These are phyloP conservation scores for Logfia minima DNA, from an alignment of 129 eudicot genomes.

Conservation along the genomic window DNA sequence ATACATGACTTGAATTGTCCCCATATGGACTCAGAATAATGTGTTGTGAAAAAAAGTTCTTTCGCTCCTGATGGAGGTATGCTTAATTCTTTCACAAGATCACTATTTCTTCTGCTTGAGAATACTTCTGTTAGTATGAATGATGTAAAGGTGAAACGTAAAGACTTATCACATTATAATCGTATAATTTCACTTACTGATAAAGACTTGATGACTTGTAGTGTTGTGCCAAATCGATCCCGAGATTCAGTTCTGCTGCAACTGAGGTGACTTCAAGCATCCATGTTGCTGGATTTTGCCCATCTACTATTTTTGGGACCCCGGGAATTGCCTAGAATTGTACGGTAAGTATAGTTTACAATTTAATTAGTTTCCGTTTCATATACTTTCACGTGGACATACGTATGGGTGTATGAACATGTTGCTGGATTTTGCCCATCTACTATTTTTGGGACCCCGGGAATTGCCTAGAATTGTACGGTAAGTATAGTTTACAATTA, in stretches of 20 bases:
- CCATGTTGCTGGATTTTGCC: constrained; percentile 76
- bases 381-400: background rate
- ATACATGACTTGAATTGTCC: constrained; percentile 69
- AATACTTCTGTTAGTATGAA: constrained; percentile 20
- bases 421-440: constrained; percentile 67
- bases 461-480: constrained; percentile 42
- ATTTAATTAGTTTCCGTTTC: background rate
- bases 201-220: constrained; percentile 50
- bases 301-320: constrained; percentile 49
- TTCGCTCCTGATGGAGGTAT: constrained; percentile 58
- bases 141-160: background rate
- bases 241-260: constrained; percentile 47
- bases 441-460: constrained; percentile 53
- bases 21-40: constrained; percentile 64
- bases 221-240: constrained; percentile 54
- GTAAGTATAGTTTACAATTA: background rate
- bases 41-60: constrained; percentile 55
- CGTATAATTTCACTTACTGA: constrained; percentile 43
- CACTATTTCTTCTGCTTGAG: constrained; percentile 38
- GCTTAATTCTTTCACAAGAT: constrained; percentile 67
- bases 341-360: background rate
- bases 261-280: constrained; percentile 71
- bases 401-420: constrained; percentile 21
- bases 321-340: constrained; percentile 53
- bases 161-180: background rate